A percentile compares a stretch with the other conserved stretches of the same genome.
Evolutionary conservation across 1,284 basidiomycete species (phyloP).

Genomic region (Heterobasidion occidentale): DNA sequence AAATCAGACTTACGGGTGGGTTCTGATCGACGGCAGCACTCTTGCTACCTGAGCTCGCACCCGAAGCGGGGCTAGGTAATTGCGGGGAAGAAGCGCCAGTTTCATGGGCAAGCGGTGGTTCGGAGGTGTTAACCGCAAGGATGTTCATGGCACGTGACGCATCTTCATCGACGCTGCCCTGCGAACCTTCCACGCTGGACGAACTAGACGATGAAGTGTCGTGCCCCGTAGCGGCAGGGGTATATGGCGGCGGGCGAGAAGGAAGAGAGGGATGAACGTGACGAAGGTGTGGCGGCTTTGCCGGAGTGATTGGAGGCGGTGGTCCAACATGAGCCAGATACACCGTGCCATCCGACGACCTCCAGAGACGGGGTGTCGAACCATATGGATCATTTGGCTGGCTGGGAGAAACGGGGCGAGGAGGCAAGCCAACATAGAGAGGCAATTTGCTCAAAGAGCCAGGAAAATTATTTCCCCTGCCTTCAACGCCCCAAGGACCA

Average conservation of each 20-base stretch:
- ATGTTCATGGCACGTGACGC: conserved; percentile 32
- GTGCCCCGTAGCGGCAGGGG: conserved; percentile 18
- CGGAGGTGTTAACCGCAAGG: conserved; percentile 44
- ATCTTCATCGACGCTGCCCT: conserved; percentile 31
- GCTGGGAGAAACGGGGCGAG: conserved; percentile 17
- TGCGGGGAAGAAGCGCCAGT: conserved; percentile 35
- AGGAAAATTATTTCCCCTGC: conserved; percentile 6
- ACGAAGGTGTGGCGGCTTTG: conserved; percentile 5
- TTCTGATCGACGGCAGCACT: conserved; percentile 72
- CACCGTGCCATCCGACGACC: conserved; percentile 11
- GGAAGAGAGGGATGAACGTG: conserved; percentile 23
- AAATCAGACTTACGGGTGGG: conserved; percentile 54
- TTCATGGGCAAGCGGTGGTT: conserved; percentile 9
- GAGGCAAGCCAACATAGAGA: conserved; percentile 14
- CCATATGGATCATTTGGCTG: conserved; percentile 11
- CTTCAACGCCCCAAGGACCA: conserved; percentile 8
- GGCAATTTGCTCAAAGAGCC: conserved; percentile 18
- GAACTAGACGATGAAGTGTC: conserved; percentile 22
- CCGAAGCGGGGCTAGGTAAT: conserved; percentile 36
- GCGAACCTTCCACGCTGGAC: conserved; percentile 29
- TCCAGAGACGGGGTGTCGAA: conserved; percentile 12
- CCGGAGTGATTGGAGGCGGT: no score
- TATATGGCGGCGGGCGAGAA: conserved; percentile 24
- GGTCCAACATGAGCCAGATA: no score
- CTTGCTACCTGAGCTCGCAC: conserved; percentile 37